These are phyloP conservation scores for Hypoxylon fragiforme DNA, from an alignment of 495 filamentous ascomycete genomes.

Conservation along the genomic window DNA sequence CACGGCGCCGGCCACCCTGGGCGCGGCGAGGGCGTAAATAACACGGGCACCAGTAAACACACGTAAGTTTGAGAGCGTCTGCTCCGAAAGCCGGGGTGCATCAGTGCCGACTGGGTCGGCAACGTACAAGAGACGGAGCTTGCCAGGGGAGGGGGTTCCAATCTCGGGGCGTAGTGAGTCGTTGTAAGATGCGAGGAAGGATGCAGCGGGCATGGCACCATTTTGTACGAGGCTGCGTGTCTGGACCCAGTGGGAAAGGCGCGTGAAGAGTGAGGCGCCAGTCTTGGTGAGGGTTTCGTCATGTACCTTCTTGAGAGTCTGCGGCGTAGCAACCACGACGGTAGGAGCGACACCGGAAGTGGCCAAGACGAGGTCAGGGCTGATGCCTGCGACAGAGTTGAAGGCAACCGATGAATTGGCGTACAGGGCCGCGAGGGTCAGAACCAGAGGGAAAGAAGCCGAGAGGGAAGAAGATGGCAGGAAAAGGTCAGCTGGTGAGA, in stretches of 20 bases:
- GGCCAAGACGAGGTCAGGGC: slow-evolving; percentile 70
- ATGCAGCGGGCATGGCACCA: slow-evolving; percentile 73
- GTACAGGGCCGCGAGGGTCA: slow-evolving; percentile 81
- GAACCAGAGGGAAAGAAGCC: slow-evolving; percentile 73
- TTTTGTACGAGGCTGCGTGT: slow-evolving; percentile 64
- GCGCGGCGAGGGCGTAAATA: slow-evolving; percentile 81
- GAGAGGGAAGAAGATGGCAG: slow-evolving; percentile 85
- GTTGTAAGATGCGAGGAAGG: slow-evolving; percentile 65
- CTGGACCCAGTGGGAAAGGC: slow-evolving; percentile 64
- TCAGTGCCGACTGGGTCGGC: slow-evolving; percentile 59
- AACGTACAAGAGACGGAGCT: slow-evolving; percentile 73
- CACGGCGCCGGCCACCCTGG: slow-evolving; percentile 82
- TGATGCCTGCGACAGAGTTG: slow-evolving; percentile 77
- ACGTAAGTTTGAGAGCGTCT: slow-evolving; percentile 75
- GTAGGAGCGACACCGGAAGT: slow-evolving; percentile 77
- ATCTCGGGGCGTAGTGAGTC: slow-evolving; percentile 59
- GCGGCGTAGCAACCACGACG: slow-evolving; percentile 76
- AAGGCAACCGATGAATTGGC: slow-evolving; percentile 84
- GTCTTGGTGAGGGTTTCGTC: slow-evolving; percentile 50
- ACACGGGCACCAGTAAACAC: slow-evolving; percentile 78
- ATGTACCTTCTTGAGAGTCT: slow-evolving; percentile 70
- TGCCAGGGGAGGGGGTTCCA: slow-evolving; percentile 64
- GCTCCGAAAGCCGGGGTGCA: slow-evolving; percentile 60
- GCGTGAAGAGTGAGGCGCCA: slow-evolving; percentile 52
- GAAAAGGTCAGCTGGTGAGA: slow-evolving; percentile 76